These are phyloP conservation scores for Leptographium radiaticola DNA, from an alignment of 2,329 filamentous ascomycete genomes.

Conservation along the genomic window DNA sequence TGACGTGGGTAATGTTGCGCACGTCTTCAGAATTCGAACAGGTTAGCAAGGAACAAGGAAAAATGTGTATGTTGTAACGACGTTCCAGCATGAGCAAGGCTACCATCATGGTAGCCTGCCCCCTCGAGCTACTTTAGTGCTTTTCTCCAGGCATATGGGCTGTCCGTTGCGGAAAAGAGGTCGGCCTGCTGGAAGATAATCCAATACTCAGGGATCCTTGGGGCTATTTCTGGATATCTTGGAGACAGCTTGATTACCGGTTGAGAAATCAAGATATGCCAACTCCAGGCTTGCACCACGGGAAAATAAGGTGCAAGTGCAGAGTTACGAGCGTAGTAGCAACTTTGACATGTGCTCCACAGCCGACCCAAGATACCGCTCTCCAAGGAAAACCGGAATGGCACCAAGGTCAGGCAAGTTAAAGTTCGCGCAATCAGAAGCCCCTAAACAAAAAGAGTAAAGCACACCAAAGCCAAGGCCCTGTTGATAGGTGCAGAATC, in stretches of 20 bases:
- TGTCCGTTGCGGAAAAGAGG: slow-evolving; percentile 42
- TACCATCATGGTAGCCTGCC: slow-evolving; percentile 33
- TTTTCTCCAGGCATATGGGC: slow-evolving; percentile 46
- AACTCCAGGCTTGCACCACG: slow-evolving; percentile 65
- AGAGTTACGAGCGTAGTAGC: slow-evolving; percentile 67
- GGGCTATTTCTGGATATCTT: slow-evolving; percentile 39
- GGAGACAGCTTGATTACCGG: slow-evolving; percentile 51
- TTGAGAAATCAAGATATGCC: slow-evolving; percentile 57
- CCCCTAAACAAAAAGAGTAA: slow-evolving; percentile 83
- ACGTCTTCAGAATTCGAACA: slow-evolving; percentile 68
- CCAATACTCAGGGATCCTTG: slow-evolving; percentile 40
- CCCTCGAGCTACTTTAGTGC: slow-evolving; percentile 30
- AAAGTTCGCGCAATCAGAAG: slow-evolving; percentile 80
- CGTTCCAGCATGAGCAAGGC: slow-evolving; percentile 43
- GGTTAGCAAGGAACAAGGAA: slow-evolving; percentile 59
- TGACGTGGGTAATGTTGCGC: slow-evolving; percentile 98
- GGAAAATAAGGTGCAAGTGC: slow-evolving; percentile 53
- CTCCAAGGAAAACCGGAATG: slow-evolving; percentile 62
- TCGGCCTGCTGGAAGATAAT: slow-evolving; percentile 35
- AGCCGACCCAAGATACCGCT: slow-evolving; percentile 79
- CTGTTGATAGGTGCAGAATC: slow-evolving; percentile 39
- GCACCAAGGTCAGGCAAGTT: slow-evolving; percentile 75
- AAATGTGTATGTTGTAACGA: slow-evolving; percentile 38
- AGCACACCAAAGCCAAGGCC: slow-evolving; percentile 54
- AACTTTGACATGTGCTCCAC: slow-evolving; percentile 45